These are phyloP conservation scores for Penicillium canescens DNA, from an alignment of 495 filamentous ascomycete species.

Conservation along the genomic window DNA sequence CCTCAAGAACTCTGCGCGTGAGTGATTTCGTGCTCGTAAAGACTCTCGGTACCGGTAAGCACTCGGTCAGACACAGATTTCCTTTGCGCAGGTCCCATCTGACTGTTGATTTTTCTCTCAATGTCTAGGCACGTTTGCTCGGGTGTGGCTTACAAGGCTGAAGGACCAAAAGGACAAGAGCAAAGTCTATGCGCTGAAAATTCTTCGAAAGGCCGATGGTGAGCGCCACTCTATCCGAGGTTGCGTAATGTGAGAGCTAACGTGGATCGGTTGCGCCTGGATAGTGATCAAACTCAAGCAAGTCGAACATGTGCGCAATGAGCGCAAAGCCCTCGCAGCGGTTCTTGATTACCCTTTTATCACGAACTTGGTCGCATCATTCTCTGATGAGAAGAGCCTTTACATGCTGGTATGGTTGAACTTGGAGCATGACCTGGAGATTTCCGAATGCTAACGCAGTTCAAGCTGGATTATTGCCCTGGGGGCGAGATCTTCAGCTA, in stretches of 20 bases:
- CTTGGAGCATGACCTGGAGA: background rate
- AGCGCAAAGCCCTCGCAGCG: slow-evolving; percentile 81
- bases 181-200: slow-evolving; percentile 90
- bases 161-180: slow-evolving; percentile 58
- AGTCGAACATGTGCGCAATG: slow-evolving; percentile 94
- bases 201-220: slow-evolving; percentile 85
- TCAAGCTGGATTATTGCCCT: slow-evolving; percentile 81
- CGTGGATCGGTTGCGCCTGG: slow-evolving; percentile 5
- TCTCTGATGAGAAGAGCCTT: slow-evolving; percentile 83
- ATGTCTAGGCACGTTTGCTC: slow-evolving; percentile 82
- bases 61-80: slow-evolving; percentile 5
- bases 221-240: slow-evolving; percentile 15
- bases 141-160: slow-evolving; percentile 83
- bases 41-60: slow-evolving; percentile 83
- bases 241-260: slow-evolving; percentile 8
- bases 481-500: slow-evolving; percentile 97
- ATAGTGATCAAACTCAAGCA: slow-evolving; percentile 94
- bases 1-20: slow-evolving; percentile 55
- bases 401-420: slow-evolving; percentile 79
- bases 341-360: slow-evolving; percentile 95
- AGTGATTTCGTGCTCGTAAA: slow-evolving; percentile 83
- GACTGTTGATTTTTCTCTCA: slow-evolving; percentile 24
- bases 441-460: slow-evolving; percentile 19
- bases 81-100: slow-evolving; percentile 22
- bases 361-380: slow-evolving; percentile 84